A percentile compares a stretch with the other conserved stretches of the same genome.
Conservation (phyloP, 345 rosid genomes). For the Aethionema arabicum region DNA sequence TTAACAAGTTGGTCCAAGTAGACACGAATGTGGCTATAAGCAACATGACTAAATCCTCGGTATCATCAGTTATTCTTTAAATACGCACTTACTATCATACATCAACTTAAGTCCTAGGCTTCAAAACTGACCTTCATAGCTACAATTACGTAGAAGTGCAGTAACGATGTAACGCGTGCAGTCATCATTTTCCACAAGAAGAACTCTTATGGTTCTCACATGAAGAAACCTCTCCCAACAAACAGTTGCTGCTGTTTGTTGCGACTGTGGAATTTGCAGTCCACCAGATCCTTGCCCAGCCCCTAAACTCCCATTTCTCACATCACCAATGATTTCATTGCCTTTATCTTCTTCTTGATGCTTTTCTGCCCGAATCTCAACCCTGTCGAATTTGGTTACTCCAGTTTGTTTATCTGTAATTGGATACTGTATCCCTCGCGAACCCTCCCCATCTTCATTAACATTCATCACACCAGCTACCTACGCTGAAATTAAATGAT, state of each 20-base stretch:
- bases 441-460: constrained; percentile 43
- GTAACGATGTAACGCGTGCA: constrained; percentile 78
- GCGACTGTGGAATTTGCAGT: constrained; percentile 47
- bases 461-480: constrained; percentile 52
- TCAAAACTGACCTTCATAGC: constrained; percentile 63
- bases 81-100: not conserved
- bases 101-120: not conserved
- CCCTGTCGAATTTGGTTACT: constrained; percentile 33
- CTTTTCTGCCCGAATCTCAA: constrained; percentile 33
- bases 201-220: constrained; percentile 58
- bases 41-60: no score
- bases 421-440: constrained; percentile 37
- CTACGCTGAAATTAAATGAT: constrained; percentile 42
- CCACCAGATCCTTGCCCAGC: constrained; percentile 36
- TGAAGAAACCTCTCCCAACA: constrained; percentile 85
- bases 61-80: not conserved
- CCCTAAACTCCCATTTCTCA: constrained; percentile 41
- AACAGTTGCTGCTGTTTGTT: constrained; percentile 44
- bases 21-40: no score
- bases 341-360: constrained; percentile 38
- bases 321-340: constrained; percentile 37
- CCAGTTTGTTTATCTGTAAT: constrained; percentile 31
- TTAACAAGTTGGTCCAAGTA: no score
- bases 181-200: constrained; percentile 77
- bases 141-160: constrained; percentile 81